phyloP scores from a whole-genome alignment of 805 yeast genomes.

The Grigorovia humatica region DNA sequence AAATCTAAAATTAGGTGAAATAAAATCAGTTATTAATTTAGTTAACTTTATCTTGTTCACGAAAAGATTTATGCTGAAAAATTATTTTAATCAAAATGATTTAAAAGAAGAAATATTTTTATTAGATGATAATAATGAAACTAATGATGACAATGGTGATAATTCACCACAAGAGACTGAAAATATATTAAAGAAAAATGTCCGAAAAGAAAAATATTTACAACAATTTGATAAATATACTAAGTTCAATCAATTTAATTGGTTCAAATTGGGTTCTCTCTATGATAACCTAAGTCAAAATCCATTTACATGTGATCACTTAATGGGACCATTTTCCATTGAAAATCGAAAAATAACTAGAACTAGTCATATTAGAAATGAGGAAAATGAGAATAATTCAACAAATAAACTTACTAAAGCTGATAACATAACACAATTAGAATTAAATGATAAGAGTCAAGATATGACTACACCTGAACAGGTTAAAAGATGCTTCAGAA shows the following conservation, averaged over 20 bases:
- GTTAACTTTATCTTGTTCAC: slow-evolving; percentile 36
- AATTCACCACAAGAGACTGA: slow-evolving; percentile 12
- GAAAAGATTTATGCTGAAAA: slow-evolving; percentile 31
- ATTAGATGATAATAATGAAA: slow-evolving; percentile 5
- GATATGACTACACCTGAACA: slow-evolving; percentile 56
- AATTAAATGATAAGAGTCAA: slow-evolving; percentile 36
- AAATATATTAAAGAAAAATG: slow-evolving; percentile 8
- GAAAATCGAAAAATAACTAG: slow-evolving; percentile 37
- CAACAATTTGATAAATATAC: slow-evolving; percentile 21
- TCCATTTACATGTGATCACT: slow-evolving; percentile 46
- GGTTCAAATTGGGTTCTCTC: slow-evolving; percentile 50
- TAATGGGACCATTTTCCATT: slow-evolving; percentile 61
- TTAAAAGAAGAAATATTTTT: slow-evolving; percentile 14
- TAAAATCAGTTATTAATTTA: slow-evolving; percentile 40
- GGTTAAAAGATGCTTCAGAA: slow-evolving; percentile 44
- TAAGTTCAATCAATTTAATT: slow-evolving; percentile 40
- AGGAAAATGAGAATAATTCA: slow-evolving; percentile 11
- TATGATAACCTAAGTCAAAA: slow-evolving; percentile 35
- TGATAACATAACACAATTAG: slow-evolving; percentile 40
- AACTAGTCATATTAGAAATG: slow-evolving; percentile 4
- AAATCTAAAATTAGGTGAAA: slow-evolving; percentile 48
- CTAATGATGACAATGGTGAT: not conserved
- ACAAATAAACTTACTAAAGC: slow-evolving; percentile 34
- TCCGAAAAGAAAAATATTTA: slow-evolving; percentile 11
- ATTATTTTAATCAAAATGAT: slow-evolving; percentile 16